These are phyloP conservation scores for Elsinoe arachidis DNA, from an alignment of 2,329 filamentous ascomycete genomes.

Conservation along the genomic window DNA sequence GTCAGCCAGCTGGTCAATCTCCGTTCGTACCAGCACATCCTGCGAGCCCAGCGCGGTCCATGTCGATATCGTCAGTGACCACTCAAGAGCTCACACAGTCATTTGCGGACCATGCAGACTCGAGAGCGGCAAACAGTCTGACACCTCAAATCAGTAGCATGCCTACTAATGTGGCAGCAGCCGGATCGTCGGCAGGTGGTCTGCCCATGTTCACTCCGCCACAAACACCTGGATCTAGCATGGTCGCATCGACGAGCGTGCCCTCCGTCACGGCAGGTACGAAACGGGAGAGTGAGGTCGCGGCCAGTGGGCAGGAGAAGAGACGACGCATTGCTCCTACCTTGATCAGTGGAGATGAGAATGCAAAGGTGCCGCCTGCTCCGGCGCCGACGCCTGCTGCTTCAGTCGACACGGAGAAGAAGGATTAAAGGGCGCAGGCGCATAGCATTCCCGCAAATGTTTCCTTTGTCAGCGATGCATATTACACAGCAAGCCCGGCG, in stretches of 20 bases:
- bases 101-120: conserved; percentile 24
- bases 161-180: conserved; percentile 65
- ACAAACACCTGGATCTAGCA: conserved; percentile 59
- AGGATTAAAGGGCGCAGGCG: neutral
- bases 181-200: conserved; percentile 46
- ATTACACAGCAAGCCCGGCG: neutral
- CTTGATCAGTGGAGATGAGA: conserved; percentile 22
- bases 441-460: neutral
- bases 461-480: conserved; percentile 6
- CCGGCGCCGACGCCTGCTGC: neutral
- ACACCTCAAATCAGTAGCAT: conserved; percentile 69
- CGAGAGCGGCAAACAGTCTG: conserved; percentile 60
- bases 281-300: conserved; percentile 31
- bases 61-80: conserved; percentile 14
- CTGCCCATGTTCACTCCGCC: conserved; percentile 82
- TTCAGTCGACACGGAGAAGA: neutral
- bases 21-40: conserved; percentile 14
- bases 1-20: conserved; percentile 14
- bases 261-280: conserved; percentile 16
- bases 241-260: conserved; percentile 37
- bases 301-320: conserved; percentile 31
- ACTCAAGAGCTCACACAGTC: conserved; percentile 10
- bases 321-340: conserved; percentile 40
- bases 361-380: neutral
- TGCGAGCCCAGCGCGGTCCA: conserved; percentile 16